Conservation (phyloP, 2,329 filamentous ascomycete genomes). For the Xylaria polymorpha region DNA sequence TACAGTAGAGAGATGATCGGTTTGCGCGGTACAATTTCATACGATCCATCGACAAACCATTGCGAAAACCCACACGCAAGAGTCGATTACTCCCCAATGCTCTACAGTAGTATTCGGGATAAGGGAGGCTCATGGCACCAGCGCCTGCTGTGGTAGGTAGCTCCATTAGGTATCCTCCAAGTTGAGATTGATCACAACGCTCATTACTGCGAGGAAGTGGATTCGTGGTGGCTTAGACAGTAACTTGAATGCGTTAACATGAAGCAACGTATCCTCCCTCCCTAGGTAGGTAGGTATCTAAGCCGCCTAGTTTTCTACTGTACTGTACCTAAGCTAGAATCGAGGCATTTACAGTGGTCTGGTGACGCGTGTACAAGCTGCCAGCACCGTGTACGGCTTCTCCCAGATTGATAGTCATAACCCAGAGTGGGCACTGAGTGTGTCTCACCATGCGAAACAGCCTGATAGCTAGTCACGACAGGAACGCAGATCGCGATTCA, state of each 20-base stretch:
- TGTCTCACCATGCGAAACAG: conserved; percentile 25
- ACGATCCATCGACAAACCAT: neutral
- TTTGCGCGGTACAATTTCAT: neutral
- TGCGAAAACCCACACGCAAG: neutral
- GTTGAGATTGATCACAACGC: neutral
- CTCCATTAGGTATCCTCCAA: neutral
- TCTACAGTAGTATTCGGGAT: neutral
- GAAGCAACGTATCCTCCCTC: neutral
- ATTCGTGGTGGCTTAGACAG: neutral
- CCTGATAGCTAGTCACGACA: conserved; percentile 21
- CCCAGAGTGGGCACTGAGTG: neutral
- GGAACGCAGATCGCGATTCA: conserved; percentile 29
- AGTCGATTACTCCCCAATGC: neutral
- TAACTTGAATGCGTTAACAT: neutral
- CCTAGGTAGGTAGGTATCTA: neutral
- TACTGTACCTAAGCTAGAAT: neutral
- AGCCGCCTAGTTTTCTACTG: neutral
- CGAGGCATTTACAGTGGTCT: neutral
- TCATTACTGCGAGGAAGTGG: neutral
- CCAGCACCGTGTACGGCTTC: neutral
- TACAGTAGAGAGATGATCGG: neutral
- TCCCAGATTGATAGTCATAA: neutral
- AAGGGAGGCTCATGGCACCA: too few species aligned
- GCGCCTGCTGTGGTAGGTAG: neutral
- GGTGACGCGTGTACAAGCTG: conserved; percentile 9